Base-by-base conservation (phyloP, 2,329 filamentous ascomycete genomes). In the Sclerotinia glacialis region DNA sequence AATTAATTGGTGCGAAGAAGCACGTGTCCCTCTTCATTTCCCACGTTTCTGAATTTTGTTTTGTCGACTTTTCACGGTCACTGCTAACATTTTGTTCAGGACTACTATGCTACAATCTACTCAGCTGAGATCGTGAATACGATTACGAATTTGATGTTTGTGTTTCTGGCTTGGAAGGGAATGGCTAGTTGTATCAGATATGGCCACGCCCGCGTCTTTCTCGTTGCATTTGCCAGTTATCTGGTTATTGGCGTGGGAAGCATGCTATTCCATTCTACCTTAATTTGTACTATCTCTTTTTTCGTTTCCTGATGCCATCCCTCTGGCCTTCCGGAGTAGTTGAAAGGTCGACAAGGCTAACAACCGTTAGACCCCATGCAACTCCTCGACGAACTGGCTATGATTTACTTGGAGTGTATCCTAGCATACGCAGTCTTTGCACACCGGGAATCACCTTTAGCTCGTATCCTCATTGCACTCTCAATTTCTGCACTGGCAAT, bases 1-100 rank as follows among this genome's bases (percentile, higher is more conserved):
- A 16, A 58, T 58, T 16, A 58, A 58, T n/a, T 58, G 55, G 55
- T 58, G 55, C 16, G 55, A 58, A 58, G 55, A 58, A 58, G 55
- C 37, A 26, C 55, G 55, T 58, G n/a, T 4, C 9, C 8, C 14
- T 6, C 16, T 21, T 11, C 23, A 44, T 58, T 42, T 23, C 21
- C 18, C 23, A 40, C 37, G 5, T 40, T 16, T 16, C 37, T 40
- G 11, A 14, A 40, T 40, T 14, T 40, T 4, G 14, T 16, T 40
- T 40, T 3, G 12, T 23, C 2, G 6, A 14, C 14, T 21, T n/a
- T 28, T 11, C 23, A 1, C 14, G 3, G 6, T 28, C 37, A 31
- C 37, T 28, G 26, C 23, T 58, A 58, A 58, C 23, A n/a, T 58
- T 1, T 4, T 11, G 0, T 31, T 11, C 3, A 58, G 55, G 55